Evolutionary conservation across 306 rosid species (phyloP).

Genomic region (Malus fusca): DNA sequence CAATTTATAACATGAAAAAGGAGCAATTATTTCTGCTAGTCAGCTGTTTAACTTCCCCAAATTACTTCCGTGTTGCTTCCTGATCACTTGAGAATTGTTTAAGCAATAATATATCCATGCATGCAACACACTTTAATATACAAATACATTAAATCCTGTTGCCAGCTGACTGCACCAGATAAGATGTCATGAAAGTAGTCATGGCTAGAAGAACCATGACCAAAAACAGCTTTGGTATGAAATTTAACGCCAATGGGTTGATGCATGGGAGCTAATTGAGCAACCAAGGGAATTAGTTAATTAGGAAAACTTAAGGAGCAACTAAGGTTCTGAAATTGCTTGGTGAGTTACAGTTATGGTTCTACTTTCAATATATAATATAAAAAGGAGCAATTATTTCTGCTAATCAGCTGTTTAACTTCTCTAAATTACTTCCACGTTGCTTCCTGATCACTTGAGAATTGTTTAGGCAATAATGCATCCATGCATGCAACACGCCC

Average conservation of each 20-base stretch:
- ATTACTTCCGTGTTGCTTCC: too few species aligned
- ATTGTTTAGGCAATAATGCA: too few species aligned
- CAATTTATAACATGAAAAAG: neutral
- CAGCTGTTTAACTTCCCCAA: too few species aligned
- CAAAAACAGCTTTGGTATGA: neutral
- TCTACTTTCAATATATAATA: too few species aligned
- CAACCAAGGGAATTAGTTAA: neutral
- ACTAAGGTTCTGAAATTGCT: too few species aligned
- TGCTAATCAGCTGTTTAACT: neutral
- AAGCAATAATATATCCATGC: conserved; percentile 9
- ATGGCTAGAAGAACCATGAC: neutral
- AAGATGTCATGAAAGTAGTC: conserved; percentile 14
- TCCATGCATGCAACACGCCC: too few species aligned
- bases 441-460: too few species aligned
- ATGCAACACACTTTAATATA: too few species aligned
- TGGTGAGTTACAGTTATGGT: too few species aligned
- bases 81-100: too few species aligned
- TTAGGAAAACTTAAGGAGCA: neutral
- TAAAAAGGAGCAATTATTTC: neutral
- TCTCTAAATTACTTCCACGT: neutral
- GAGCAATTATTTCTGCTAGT: too few species aligned
- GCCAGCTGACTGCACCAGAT: neutral
- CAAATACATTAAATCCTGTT: too few species aligned
- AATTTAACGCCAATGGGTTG: neutral
- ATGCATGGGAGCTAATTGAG: neutral